These are phyloP conservation scores for Alternaria ventricosa DNA, from an alignment of 2,329 filamentous ascomycete genomes.

Conservation along the genomic window DNA sequence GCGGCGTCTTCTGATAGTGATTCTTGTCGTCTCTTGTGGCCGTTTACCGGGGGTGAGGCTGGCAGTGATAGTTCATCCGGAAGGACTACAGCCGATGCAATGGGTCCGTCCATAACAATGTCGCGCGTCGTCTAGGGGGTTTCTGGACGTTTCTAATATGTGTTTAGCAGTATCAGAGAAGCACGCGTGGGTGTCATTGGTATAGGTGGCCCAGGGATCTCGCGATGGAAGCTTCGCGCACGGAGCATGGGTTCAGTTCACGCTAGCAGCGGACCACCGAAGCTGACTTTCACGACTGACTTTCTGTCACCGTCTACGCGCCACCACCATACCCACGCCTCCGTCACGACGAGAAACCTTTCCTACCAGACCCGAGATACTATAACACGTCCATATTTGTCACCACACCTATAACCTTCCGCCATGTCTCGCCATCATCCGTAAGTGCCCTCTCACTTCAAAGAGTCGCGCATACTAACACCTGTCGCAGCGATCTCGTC, in stretches of 20 bases:
- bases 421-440: slow-evolving; percentile 93
- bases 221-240: slow-evolving; percentile 32
- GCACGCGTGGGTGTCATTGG: slow-evolving; percentile 1
- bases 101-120: slow-evolving; percentile 47
- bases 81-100: slow-evolving; percentile 62
- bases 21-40: slow-evolving; percentile 62
- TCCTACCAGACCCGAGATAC: too few relatives aligned
- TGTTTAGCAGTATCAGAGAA: background rate
- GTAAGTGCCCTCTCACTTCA: slow-evolving; percentile 58
- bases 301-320: slow-evolving; percentile 15
- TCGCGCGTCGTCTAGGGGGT: background rate
- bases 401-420: background rate
- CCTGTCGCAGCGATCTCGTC: slow-evolving; percentile 77
- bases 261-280: slow-evolving; percentile 18
- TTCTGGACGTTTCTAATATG: background rate
- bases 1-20: slow-evolving; percentile 56
- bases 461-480: slow-evolving; percentile 3
- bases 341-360: background rate
- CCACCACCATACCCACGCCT: background rate
- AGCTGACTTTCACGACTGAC: slow-evolving; percentile 8
- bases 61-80: slow-evolving; percentile 51
- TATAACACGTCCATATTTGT: background rate
- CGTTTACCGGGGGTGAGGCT: slow-evolving; percentile 34
- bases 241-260: slow-evolving; percentile 26
- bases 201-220: slow-evolving; percentile 2